Conservation (phyloP, 148 eudicot species). For the Nyssa sinensis region DNA sequence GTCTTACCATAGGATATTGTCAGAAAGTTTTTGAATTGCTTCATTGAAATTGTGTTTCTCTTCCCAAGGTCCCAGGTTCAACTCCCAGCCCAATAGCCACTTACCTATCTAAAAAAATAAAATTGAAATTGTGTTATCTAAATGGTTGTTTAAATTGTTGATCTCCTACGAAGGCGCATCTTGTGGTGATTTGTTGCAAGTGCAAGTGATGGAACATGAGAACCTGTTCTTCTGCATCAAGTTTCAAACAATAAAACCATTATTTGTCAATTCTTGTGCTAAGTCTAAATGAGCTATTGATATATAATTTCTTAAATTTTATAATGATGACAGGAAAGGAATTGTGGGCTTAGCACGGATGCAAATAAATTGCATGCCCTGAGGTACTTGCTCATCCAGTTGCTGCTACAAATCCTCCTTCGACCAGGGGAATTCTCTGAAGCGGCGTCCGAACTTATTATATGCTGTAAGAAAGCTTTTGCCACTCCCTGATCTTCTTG, state of each 20-base stretch:
- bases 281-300: background rate
- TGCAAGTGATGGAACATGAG: background rate
- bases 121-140: background rate
- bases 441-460: constrained; percentile 78
- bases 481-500: constrained; percentile 55
- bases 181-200: background rate
- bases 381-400: constrained; percentile 89
- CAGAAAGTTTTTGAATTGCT: background rate
- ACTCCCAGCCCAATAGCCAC: too few relatives aligned
- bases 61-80: too few relatives aligned
- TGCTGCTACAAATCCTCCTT: constrained; percentile 80
- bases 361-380: constrained; percentile 79
- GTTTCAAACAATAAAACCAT: background rate
- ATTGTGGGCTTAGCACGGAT: constrained; percentile 57
- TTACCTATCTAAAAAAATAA: too few relatives aligned
- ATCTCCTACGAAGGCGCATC: background rate
- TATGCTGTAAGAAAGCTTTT: constrained; percentile 84
- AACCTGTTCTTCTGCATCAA: background rate
- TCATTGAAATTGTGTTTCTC: background rate
- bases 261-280: background rate
- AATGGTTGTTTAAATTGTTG: background rate
- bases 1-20: background rate
- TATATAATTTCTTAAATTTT: background rate
- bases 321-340: constrained; percentile 58
- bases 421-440: constrained; percentile 79